A percentile compares a stretch with the other conserved stretches of the same genome.
These are phyloP conservation scores for Choanephora cucurbitarum DNA, from an alignment of 371 early-diverging fungal genomes.

Conservation along the genomic window DNA sequence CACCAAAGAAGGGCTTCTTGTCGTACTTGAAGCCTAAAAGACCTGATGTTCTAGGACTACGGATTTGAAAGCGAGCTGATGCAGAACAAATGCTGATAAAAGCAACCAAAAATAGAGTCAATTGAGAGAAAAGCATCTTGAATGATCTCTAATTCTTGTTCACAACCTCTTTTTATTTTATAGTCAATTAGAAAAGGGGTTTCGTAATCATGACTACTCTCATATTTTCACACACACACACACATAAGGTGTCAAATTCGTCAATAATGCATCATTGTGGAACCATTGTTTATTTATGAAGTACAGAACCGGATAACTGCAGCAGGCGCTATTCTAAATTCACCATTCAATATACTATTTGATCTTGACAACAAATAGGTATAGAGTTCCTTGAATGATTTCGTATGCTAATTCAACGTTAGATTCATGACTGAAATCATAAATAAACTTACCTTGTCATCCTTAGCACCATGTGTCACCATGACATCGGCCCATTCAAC, in stretches of 20 bases:
- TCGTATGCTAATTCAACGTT: slow-evolving; percentile 30
- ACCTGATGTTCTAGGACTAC: slow-evolving; percentile 6
- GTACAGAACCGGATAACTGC: slow-evolving; percentile 18
- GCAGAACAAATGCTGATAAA: slow-evolving; percentile 7
- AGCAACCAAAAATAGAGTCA: slow-evolving; percentile 2
- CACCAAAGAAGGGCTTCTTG: slow-evolving; percentile 8
- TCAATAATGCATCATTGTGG: too few species aligned
- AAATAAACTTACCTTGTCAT: slow-evolving; percentile 33
- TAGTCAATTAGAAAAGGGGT: not conserved
- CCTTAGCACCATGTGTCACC: slow-evolving; percentile 24
- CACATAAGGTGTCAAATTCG: not conserved
- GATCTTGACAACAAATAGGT: slow-evolving; percentile 29
- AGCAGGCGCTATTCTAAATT: slow-evolving; percentile 36
- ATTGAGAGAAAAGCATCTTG: slow-evolving; percentile 4
- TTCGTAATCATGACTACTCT: not conserved
- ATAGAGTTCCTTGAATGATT: slow-evolving; percentile 28
- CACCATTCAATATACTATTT: slow-evolving; percentile 31
- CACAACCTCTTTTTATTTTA: too few species aligned
- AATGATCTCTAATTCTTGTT: too few species aligned
- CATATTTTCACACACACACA: not conserved
- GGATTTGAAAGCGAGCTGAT: slow-evolving; percentile 10
- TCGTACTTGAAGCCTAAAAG: slow-evolving; percentile 10
- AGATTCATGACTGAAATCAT: too few species aligned
- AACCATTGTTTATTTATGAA: not conserved
- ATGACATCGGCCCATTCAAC: slow-evolving; percentile 39